A percentile compares a stretch with the other conserved stretches of the same genome.
Evolutionary conservation across 805 yeast genomes (phyloP).

Genomic region (Pichia pseudocactophila): DNA sequence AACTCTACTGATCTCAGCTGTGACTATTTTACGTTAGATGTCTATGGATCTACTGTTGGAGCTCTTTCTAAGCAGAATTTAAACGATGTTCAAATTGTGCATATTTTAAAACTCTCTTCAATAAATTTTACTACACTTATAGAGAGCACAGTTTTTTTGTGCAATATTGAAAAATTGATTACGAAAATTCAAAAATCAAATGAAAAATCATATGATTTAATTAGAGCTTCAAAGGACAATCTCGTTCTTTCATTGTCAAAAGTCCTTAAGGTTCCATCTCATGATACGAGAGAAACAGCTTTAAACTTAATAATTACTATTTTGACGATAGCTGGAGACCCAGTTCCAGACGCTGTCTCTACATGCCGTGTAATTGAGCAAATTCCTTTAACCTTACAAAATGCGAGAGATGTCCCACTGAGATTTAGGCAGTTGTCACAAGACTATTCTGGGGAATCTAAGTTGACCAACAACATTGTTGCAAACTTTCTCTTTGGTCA

Average conservation of each 20-base stretch:
- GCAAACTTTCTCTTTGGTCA: conserved; percentile 57
- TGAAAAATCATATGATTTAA: conserved; percentile 5
- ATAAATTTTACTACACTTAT: conserved; percentile 18
- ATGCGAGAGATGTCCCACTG: conserved; percentile 65
- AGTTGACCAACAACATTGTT: conserved; percentile 26
- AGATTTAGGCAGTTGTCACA: conserved; percentile 54
- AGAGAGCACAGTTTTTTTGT: conserved; percentile 31
- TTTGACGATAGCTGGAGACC: conserved; percentile 22
- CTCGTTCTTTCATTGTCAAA: conserved; percentile 21
- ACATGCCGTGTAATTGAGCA: conserved; percentile 57
- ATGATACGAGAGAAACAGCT: conserved; percentile 40
- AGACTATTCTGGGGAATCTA: conserved; percentile 29
- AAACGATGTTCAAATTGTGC: conserved; percentile 10
- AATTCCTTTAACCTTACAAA: conserved; percentile 57
- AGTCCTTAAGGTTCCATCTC: conserved; percentile 42
- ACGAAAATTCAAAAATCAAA: neutral
- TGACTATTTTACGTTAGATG: conserved; percentile 31
- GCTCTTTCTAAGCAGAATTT: conserved; percentile 24
- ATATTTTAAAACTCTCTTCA: conserved; percentile 16
- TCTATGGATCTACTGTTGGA: conserved; percentile 33
- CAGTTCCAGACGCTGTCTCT: conserved; percentile 18
- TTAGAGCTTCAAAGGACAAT: conserved; percentile 5
- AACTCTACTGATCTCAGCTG: conserved; percentile 3
- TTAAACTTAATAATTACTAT: conserved; percentile 35
- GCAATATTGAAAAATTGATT: conserved; percentile 27